phyloP scores from a whole-genome alignment of 495 filamentous ascomycete genomes.

The Penicillium cosmopolitanum region DNA sequence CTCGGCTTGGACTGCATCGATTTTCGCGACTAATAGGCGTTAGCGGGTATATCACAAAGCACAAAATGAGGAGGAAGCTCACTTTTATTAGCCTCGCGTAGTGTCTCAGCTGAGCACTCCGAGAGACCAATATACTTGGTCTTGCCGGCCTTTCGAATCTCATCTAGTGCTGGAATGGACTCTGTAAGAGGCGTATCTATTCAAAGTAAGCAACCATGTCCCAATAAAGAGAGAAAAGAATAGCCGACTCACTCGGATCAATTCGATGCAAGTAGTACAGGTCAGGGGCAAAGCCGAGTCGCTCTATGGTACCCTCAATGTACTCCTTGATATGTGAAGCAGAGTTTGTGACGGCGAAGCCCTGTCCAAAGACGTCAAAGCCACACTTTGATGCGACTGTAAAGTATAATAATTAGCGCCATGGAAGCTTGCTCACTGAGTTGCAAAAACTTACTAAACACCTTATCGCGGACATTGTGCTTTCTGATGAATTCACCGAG shows the following conservation, averaged over 20 bases:
- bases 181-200: conserved; percentile 52
- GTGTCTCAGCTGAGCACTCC: conserved; percentile 47
- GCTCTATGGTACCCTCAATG: conserved; percentile 55
- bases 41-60: background rate
- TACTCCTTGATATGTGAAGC: conserved; percentile 53
- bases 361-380: conserved; percentile 37
- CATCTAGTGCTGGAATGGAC: conserved; percentile 50
- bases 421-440: background rate
- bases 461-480: conserved; percentile 52
- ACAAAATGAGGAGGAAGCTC: conserved; percentile 1
- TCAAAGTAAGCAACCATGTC: background rate
- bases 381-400: conserved; percentile 55
- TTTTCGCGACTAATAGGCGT: conserved; percentile 46
- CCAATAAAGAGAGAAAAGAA: background rate
- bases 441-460: conserved; percentile 39
- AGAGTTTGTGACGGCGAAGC: conserved; percentile 46
- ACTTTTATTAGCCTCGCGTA: conserved; percentile 52
- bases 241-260: conserved; percentile 39
- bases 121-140: conserved; percentile 53
- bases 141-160: conserved; percentile 49
- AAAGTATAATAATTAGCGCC: background rate
- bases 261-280: conserved; percentile 48
- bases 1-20: conserved; percentile 55
- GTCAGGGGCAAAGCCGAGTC: conserved; percentile 53
- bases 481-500: conserved; percentile 57